phyloP scores from a whole-genome alignment of 768 basidiomycete genomes.

The Rubroboletus satanas region DNA sequence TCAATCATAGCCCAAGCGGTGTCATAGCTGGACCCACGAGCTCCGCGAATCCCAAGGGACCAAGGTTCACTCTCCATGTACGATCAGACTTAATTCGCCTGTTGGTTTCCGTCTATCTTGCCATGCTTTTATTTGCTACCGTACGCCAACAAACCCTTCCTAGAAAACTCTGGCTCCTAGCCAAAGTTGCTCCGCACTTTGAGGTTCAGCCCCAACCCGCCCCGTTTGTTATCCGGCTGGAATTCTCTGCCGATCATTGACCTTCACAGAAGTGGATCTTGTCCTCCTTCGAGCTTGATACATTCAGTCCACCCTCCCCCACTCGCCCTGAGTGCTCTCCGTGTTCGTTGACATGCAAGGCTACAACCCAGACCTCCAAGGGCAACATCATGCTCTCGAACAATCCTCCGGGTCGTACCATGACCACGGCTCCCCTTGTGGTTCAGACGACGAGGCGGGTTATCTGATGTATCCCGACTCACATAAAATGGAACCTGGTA shows the following conservation, averaged over 20 bases:
- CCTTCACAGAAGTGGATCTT: slow-evolving; percentile 14
- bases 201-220: slow-evolving; percentile 16
- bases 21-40: slow-evolving; percentile 27
- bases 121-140: slow-evolving; percentile 33
- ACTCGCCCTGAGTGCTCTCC: slow-evolving; percentile 4
- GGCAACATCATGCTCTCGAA: slow-evolving; percentile 25
- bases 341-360: slow-evolving; percentile 27
- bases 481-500: slow-evolving; percentile 42
- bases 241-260: slow-evolving; percentile 27
- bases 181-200: slow-evolving; percentile 15
- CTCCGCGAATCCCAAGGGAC: slow-evolving; percentile 33
- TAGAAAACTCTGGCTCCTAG: slow-evolving; percentile 24
- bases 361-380: slow-evolving; percentile 20
- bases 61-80: slow-evolving; percentile 28
- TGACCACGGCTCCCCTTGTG: slow-evolving; percentile 50
- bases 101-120: slow-evolving; percentile 26
- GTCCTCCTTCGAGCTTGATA: slow-evolving; percentile 7
- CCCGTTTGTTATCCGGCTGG: slow-evolving; percentile 28
- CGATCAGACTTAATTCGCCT: slow-evolving; percentile 33
- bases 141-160: slow-evolving; percentile 24
- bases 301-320: neutral
- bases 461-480: slow-evolving; percentile 28
- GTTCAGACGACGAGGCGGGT: slow-evolving; percentile 51
- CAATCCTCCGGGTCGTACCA: slow-evolving; percentile 31
- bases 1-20: slow-evolving; percentile 29